Evolutionary conservation across 2,329 filamentous ascomycete genomes (phyloP), one percentile per base, ranked within the genome.

Genomic region (Aspergillus fijiensis): DNA sequence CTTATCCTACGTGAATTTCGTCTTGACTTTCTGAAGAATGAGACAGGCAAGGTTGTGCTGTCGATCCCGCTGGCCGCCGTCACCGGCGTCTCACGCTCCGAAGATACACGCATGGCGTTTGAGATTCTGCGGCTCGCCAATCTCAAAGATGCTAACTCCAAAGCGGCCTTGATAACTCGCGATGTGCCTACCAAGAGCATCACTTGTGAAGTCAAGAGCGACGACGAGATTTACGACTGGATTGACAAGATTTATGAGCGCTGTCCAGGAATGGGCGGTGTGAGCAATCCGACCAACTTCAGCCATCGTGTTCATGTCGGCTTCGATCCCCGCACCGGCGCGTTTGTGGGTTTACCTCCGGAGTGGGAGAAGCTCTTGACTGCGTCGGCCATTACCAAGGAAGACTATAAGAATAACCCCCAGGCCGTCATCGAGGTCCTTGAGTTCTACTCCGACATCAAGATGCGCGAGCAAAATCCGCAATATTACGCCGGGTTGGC

Each of bases 221-320:
- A 99, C 71, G 94, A 96, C 72, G 95, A 99, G 68, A 87, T 99
- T 57, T 99, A 99, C 77, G 92, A 96, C 70, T 99, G 95, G 95
- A 96, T 98, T 71, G 95, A 99, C 76, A 91, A 93, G 75, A 96
- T 99, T 67, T 98, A 98, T 75, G 92, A 94, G 69, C 89, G 94
- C 65, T 98, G 94, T 76, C 95, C 95, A 19, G 94, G 92, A 63
- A 96, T 98, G 92, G 93, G 95, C 63, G 95, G 95, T 68, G 95
- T 99, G 59, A 97, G 94, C 79, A 97, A 98, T 76, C 95, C 95
- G 5, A 98, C 95, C 66, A 97, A 98, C 80, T 99, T 99, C 80
- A 92, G 90, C 25, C 95, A 99, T 75, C 90, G 93, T 51, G 93
- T 99, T 25, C 95, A 99, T 75, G 95, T 99, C 66, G 95, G 95